Percentiles rank a stretch among this genome's conserved stretches.
These are phyloP conservation scores for Kodamaea hsintzibuensis DNA, from an alignment of 805 yeast species.

Conservation along the genomic window DNA sequence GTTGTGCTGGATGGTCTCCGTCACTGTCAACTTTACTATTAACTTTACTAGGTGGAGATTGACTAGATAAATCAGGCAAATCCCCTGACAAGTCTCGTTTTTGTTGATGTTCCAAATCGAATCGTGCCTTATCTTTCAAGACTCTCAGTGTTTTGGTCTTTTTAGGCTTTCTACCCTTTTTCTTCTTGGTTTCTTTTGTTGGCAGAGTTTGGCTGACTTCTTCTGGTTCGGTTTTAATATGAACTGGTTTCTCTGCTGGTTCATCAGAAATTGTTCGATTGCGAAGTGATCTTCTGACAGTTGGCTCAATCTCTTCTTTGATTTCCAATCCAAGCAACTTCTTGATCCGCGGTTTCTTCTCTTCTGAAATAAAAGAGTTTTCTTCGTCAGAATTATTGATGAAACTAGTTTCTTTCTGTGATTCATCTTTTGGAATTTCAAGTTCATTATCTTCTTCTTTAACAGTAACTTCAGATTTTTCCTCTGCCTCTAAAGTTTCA, in stretches of 20 bases:
- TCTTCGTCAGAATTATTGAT: conserved; percentile 6
- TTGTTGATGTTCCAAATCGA: neutral
- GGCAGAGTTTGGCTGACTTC: neutral
- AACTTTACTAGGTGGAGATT: neutral
- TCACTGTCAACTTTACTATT: neutral
- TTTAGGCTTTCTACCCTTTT: neutral
- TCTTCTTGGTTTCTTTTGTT: neutral
- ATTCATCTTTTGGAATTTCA: neutral
- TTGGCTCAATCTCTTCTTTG: neutral
- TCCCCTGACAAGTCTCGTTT: conserved; percentile 11
- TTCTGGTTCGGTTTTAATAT: neutral
- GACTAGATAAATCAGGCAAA: conserved; percentile 1
- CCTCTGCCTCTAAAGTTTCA: neutral
- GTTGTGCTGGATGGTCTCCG: conserved; percentile 27
- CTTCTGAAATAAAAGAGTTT: neutral
- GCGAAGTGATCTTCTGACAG: neutral
- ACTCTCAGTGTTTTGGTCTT: neutral
- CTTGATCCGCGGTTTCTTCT: neutral
- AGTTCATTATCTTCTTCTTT: neutral
- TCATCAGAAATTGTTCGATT: neutral
- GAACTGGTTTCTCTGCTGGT: neutral
- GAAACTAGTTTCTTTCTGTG: neutral
- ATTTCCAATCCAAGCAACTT: conserved; percentile 5
- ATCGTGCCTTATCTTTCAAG: neutral
- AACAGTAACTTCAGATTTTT: neutral